Base-by-base conservation (phyloP, 768 basidiomycete species). In the Infundibulicybe gibba region DNA sequence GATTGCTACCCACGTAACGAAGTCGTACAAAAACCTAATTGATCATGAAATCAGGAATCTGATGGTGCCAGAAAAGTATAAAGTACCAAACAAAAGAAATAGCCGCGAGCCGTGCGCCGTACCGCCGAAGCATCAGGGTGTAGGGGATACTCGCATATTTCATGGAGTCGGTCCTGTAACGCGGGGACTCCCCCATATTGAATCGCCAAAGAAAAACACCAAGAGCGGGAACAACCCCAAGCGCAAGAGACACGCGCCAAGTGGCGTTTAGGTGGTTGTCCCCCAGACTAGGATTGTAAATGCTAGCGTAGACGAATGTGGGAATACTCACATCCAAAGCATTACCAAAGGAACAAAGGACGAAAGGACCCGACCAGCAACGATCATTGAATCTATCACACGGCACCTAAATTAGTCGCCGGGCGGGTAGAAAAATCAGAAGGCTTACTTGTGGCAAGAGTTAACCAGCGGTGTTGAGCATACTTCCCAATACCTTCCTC, bases 181-280 rank as follows among this genome's bases (percentile, higher is more conserved):
- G 70, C 13, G 74, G 70, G 0, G 92, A 89, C 56, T 94, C 89
- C 30, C 82, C 76, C 86, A 94, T 91, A 47, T 71, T 78, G 45
- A 90, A 59, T 51, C 93, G 88, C 91, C 93, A 94, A 44, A 90
- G 57, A 57, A 94, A 81, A 14, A 94, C 84, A 5, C 78, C 76
- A 5, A 80, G 49, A 9, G 92, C 91, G 25, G 92, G 92, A 41
- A 95, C 59, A 37, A 84, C 67, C 30, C 93, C 92, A 13, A 95
- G 75, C 19, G 89, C 93, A 12, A 94, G 77, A 19, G 91, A 88
- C 32, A 90, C 54, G 41, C 93, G 83, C 91, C 91, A 94, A 2
- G 90, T 85, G 3, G 84, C 87, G 15, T 86, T 77, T 35, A 94
- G 81, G 60, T 93, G 92, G 49, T 88, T 63, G 34, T 75, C 56